Conservation (phyloP, 768 basidiomycete genomes). For the Lanmaoa rubissima region DNA sequence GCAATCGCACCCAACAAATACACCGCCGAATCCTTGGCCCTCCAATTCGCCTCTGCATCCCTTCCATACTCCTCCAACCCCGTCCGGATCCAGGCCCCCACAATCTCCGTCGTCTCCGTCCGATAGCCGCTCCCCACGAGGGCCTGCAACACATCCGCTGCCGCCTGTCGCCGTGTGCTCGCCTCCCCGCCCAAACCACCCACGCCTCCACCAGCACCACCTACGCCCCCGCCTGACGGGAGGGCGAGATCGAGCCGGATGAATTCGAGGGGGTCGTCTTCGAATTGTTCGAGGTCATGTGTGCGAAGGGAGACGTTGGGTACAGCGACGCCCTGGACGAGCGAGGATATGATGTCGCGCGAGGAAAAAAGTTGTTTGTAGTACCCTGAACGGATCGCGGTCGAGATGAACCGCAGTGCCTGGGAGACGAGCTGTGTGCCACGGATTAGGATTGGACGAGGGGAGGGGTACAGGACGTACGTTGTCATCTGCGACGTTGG, state of each 20-base stretch:
- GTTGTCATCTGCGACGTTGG: constrained; percentile 70
- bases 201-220: constrained; percentile 36
- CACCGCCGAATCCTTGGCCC: constrained; percentile 89
- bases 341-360: constrained; percentile 73
- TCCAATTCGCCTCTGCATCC: constrained; percentile 70
- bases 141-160: constrained; percentile 93
- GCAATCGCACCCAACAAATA: constrained; percentile 94
- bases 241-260: constrained; percentile 82
- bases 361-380: constrained; percentile 81
- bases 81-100: constrained; percentile 77
- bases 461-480: constrained; percentile 40
- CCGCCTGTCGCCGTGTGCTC: constrained; percentile 87
- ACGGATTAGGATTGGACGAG: neutral
- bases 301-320: constrained; percentile 90
- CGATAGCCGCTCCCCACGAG: constrained; percentile 82
- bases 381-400: constrained; percentile 84
- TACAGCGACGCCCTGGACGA: constrained; percentile 87
- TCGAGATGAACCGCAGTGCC: constrained; percentile 87
- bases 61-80: constrained; percentile 69
- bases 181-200: constrained; percentile 54
- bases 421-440: constrained; percentile 75
- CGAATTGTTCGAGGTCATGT: constrained; percentile 92
- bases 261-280: constrained; percentile 95
- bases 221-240: constrained; percentile 43
- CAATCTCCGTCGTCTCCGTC: constrained; percentile 81